Conservation (phyloP, 1,284 basidiomycete species). For the Leccinum subrobustum region DNA sequence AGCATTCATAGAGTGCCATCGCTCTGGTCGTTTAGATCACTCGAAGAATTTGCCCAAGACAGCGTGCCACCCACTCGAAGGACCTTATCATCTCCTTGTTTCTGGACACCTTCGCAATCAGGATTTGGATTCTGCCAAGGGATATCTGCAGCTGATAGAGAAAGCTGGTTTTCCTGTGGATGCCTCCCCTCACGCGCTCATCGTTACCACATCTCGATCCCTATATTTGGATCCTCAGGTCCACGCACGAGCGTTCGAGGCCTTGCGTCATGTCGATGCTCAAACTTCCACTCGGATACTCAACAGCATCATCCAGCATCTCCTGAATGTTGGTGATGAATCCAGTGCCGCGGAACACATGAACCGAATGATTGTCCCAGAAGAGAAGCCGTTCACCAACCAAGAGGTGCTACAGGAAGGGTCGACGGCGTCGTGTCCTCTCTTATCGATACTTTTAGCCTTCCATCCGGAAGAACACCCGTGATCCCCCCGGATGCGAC, state of each 20-base stretch:
- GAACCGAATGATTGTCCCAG: conserved; percentile 49
- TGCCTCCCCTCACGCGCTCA: conserved; percentile 55
- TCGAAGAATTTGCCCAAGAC: conserved; percentile 49
- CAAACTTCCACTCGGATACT: conserved; percentile 48
- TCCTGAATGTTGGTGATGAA: conserved; percentile 56
- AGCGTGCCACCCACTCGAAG: conserved; percentile 49
- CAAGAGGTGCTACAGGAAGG: conserved; percentile 36
- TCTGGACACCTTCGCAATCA: conserved; percentile 66
- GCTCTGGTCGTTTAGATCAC: conserved; percentile 45
- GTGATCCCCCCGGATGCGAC: conserved; percentile 46
- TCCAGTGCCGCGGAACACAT: conserved; percentile 45
- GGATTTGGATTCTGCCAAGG: conserved; percentile 55
- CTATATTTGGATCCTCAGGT: conserved; percentile 59
- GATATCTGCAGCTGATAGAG: conserved; percentile 53
- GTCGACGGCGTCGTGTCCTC: conserved; percentile 31
- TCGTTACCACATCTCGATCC: conserved; percentile 56
- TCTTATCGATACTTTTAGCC: conserved; percentile 4
- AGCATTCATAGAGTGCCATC: conserved; percentile 52
- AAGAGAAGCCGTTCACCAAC: conserved; percentile 17
- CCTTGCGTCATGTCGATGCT: conserved; percentile 41
- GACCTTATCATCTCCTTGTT: conserved; percentile 64
- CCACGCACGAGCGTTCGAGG: conserved; percentile 48
- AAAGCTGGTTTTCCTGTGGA: conserved; percentile 53
- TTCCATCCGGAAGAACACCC: conserved; percentile 9
- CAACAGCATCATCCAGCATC: conserved; percentile 62